Conservation (phyloP, 768 basidiomycete genomes). For the Fomitopsis serialis region DNA sequence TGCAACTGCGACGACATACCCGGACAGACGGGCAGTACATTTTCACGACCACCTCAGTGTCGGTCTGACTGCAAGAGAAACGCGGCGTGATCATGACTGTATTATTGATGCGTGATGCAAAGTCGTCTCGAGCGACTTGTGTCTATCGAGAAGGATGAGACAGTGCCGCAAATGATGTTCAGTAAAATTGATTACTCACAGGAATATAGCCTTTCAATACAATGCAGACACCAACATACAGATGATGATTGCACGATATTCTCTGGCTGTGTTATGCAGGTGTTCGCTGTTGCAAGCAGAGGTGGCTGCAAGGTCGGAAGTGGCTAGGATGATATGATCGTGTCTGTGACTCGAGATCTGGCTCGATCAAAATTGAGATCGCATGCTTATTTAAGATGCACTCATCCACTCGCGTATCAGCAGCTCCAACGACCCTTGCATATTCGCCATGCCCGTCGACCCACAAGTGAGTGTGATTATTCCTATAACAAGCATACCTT, state of each 20-base stretch:
- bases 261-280: too few relatives aligned
- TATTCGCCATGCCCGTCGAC: neutral
- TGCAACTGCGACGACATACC: slow-evolving; percentile 17
- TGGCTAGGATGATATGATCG: neutral
- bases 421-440: too few relatives aligned
- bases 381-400: neutral
- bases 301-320: neutral
- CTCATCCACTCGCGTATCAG: neutral
- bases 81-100: slow-evolving; percentile 33
- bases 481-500: neutral
- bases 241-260: too few relatives aligned
- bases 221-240: too few relatives aligned
- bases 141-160: too few relatives aligned
- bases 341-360: neutral
- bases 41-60: slow-evolving; percentile 22
- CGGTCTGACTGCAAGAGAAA: slow-evolving; percentile 32
- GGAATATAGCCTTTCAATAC: too few relatives aligned
- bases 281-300: too few relatives aligned
- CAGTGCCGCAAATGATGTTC: too few relatives aligned
- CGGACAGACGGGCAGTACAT: slow-evolving; percentile 32
- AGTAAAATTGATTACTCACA: too few relatives aligned
- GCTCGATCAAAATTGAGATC: neutral
- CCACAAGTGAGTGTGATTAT: neutral
- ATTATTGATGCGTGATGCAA: neutral
- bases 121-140: too few relatives aligned